Evolutionary conservation across 768 basidiomycete species (phyloP).

Genomic region (Fomitopsis pulvina): DNA sequence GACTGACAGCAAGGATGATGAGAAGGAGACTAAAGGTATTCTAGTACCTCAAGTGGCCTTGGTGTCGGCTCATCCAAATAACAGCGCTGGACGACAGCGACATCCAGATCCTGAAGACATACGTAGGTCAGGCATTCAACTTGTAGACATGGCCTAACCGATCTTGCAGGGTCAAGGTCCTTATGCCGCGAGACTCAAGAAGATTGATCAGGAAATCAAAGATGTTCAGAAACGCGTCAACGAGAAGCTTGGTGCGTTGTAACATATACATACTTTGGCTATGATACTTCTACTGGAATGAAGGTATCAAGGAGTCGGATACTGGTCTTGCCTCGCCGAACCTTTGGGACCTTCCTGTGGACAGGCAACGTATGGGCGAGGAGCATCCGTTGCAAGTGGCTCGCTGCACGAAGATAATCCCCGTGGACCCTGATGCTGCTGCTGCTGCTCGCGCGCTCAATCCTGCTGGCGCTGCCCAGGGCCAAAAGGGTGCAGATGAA

Average conservation of each 20-base stretch:
- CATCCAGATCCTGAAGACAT: constrained; percentile 98
- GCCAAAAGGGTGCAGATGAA: constrained; percentile 96
- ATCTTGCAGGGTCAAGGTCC: constrained; percentile 88
- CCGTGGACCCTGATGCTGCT: constrained; percentile 67
- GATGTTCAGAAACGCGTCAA: constrained; percentile 97
- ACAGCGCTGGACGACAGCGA: constrained; percentile 95
- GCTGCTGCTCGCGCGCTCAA: constrained; percentile 77
- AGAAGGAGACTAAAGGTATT: constrained; percentile 71
- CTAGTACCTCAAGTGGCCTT: not conserved
- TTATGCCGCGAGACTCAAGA: constrained; percentile 83
- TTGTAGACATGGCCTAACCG: constrained; percentile 1
- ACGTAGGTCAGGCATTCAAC: constrained; percentile 45
- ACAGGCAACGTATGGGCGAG: constrained; percentile 83
- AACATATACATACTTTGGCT: not conserved
- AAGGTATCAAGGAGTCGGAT: constrained; percentile 96
- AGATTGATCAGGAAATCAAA: constrained; percentile 87
- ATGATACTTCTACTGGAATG: constrained; percentile 1
- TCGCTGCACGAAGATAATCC: constrained; percentile 97
- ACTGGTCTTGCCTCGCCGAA: constrained; percentile 96
- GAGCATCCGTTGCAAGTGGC: constrained; percentile 96
- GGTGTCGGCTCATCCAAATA: constrained; percentile 1
- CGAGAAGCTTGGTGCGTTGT: constrained; percentile 80
- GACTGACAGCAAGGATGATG: constrained; percentile 75
- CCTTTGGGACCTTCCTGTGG: constrained; percentile 94
- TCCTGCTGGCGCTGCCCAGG: constrained; percentile 67